Evolutionary conservation across 352 stramenopile genomes (phyloP).

Genomic region (Pythium phragmitis): DNA sequence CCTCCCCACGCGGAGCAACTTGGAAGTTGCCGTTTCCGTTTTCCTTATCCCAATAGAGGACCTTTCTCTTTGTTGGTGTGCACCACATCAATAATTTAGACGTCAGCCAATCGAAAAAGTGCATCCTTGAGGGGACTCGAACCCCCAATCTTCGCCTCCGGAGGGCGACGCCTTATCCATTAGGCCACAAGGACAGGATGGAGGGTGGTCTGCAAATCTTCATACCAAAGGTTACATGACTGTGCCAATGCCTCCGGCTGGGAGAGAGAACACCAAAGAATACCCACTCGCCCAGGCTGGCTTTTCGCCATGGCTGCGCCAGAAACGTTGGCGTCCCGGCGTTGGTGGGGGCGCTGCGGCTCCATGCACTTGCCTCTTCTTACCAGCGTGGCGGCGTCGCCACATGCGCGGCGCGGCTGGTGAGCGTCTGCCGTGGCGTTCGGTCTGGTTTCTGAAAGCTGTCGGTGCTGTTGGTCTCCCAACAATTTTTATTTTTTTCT

Average conservation of each 20-base stretch:
- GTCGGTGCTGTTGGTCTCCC: too few species aligned
- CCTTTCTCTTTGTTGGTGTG: slow-evolving; percentile 1
- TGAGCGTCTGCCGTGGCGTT: too few species aligned
- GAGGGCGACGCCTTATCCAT: slow-evolving; percentile 77
- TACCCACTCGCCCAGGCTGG: slow-evolving; percentile 10
- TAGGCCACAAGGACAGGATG: slow-evolving; percentile 39
- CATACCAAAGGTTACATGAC: too few species aligned
- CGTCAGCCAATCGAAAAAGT: slow-evolving; percentile 24
- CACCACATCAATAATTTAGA: slow-evolving; percentile 5
- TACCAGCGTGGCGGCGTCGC: too few species aligned
- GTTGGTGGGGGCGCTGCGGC: not conserved
- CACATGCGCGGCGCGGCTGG: too few species aligned
- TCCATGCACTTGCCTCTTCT: too few species aligned
- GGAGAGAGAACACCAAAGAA: slow-evolving; percentile 11
- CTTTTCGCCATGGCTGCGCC: not conserved
- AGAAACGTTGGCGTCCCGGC: not conserved
- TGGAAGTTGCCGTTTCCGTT: slow-evolving; percentile 3
- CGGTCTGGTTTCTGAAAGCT: too few species aligned
- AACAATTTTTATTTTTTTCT: too few species aligned
- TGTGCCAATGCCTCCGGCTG: not conserved
- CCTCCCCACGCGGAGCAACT: not conserved
- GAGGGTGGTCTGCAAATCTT: not conserved
- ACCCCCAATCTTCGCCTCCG: slow-evolving; percentile 70
- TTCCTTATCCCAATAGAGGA: slow-evolving; percentile 6
- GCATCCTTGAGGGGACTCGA: slow-evolving; percentile 67